Conservation (phyloP, 2,329 filamentous ascomycete genomes). For the Dactylella cylindrospora region DNA sequence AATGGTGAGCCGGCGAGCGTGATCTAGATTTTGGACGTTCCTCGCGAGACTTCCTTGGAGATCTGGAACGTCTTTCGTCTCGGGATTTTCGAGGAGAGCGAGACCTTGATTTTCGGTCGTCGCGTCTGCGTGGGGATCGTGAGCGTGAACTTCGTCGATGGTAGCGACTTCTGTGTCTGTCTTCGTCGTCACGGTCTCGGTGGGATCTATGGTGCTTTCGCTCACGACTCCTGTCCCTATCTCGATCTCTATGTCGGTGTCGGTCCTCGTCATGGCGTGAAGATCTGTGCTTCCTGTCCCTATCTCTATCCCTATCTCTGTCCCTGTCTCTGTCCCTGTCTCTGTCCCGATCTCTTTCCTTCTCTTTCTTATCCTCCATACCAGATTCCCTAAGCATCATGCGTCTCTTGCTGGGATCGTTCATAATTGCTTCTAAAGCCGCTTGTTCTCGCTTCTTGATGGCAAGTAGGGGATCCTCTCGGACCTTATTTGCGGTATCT, state of each 20-base stretch:
- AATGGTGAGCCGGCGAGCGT: slow-evolving; percentile 33
- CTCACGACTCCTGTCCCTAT: slow-evolving; percentile 53
- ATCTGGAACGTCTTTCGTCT: slow-evolving; percentile 11
- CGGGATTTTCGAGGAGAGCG: slow-evolving; percentile 17
- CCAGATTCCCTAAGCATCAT: slow-evolving; percentile 64
- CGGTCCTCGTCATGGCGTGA: slow-evolving; percentile 46
- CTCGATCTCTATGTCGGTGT: slow-evolving; percentile 51
- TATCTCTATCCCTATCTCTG: slow-evolving; percentile 46
- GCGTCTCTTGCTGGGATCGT: slow-evolving; percentile 67
- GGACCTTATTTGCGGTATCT: slow-evolving; percentile 81
- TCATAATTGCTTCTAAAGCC: slow-evolving; percentile 77
- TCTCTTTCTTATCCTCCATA: slow-evolving; percentile 50
- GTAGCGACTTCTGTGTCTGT: slow-evolving; percentile 51
- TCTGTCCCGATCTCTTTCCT: slow-evolving; percentile 51
- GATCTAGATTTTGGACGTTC: slow-evolving; percentile 16
- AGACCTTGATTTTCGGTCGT: slow-evolving; percentile 3
- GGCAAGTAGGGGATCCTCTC: slow-evolving; percentile 85
- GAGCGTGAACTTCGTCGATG: slow-evolving; percentile 39
- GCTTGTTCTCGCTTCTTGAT: slow-evolving; percentile 91
- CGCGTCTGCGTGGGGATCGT: slow-evolving; percentile 11
- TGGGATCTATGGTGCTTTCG: slow-evolving; percentile 54
- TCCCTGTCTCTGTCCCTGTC: slow-evolving; percentile 52
- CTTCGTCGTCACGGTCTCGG: slow-evolving; percentile 52
- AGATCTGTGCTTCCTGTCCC: slow-evolving; percentile 43
- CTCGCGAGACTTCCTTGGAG: slow-evolving; percentile 21